Evolutionary conservation across 257 asterid genomes (phyloP).

Genomic region (Echites panduratus): DNA sequence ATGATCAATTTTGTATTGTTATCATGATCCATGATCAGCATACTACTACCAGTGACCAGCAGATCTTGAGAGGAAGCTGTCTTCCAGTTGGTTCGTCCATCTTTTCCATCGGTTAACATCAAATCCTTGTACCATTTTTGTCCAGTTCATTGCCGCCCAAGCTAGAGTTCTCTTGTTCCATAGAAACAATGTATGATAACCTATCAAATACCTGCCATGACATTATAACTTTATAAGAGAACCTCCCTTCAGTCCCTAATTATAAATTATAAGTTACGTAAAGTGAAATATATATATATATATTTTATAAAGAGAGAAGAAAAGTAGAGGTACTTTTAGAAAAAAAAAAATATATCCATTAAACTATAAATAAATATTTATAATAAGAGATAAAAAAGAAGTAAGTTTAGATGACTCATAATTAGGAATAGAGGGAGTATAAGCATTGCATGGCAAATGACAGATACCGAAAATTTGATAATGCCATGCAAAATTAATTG

Average conservation of each 20-base stretch:
- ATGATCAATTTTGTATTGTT: background rate
- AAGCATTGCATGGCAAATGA: background rate
- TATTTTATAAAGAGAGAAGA: too few species aligned
- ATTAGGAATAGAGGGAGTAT: too few species aligned
- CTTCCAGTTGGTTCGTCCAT: background rate
- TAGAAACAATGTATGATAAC: constrained; percentile 61
- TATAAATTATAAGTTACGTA: too few species aligned
- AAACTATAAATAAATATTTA: too few species aligned
- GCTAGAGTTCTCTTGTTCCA: constrained; percentile 76
- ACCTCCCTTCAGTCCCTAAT: too few species aligned
- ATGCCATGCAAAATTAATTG: background rate
- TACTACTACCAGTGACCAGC: background rate
- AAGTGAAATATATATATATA: too few species aligned
- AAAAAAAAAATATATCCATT: too few species aligned
- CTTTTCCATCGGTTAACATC: background rate
- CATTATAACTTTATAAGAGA: background rate
- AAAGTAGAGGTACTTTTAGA: too few species aligned
- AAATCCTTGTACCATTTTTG: background rate
- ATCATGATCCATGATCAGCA: background rate
- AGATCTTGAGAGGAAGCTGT: background rate
- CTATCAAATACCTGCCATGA: constrained; percentile 60
- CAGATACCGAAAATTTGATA: background rate
- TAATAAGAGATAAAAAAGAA: too few species aligned
- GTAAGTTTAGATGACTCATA: too few species aligned
- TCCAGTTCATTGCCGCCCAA: constrained; percentile 23